Evolutionary conservation across 2,329 filamentous ascomycete genomes (phyloP), one percentile per base, ranked within the genome.

Genomic region (Neofusicoccum sp.): DNA sequence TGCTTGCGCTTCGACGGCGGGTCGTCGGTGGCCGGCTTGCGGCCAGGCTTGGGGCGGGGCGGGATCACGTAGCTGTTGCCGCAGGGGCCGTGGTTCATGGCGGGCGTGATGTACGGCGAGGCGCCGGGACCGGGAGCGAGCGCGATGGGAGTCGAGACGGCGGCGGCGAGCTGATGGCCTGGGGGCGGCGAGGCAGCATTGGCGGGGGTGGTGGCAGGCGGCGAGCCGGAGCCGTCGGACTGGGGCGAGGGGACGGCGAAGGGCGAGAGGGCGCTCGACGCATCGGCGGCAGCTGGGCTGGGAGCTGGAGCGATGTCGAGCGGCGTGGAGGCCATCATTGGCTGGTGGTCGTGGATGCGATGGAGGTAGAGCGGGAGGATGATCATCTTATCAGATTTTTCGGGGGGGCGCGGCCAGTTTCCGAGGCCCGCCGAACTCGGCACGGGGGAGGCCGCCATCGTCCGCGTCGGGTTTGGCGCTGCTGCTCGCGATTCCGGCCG

Each of bases 11-110:
- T 96, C 44, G 92, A 96, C 1, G 90, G 90, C 12, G 93, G 92
- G 57, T 93, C 96, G 71, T 97, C 93, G 36, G 91, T 96, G 48
- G 91, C 91, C 3, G 93, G 93, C 81, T 98, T 98, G 67, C 93
- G 87, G 51, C 93, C 93, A 24, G 95, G 93, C 80, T 77, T 79
- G 6, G 79, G 78, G 26, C 79, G 74, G 5, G 78, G 69, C 34
- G 75, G 78, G 24, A 81, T 69, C 3, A 65, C 67, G 66, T 76
- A 71, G 44, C 53, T 69, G 26, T 63, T 67, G 64, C 72, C 74
- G 61, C 75, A 73, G 36, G 78, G 78, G 6, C 59, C 59, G 11
- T 49, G 47, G 59, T 48, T 61, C 59, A 61, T 61, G 59, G 59
- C 48, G 49, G 59, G 59, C 14, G 49, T 56, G 49, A 54, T 56